Conservation (phyloP, 441 rosid genomes). For the Euphorbia corollata region DNA sequence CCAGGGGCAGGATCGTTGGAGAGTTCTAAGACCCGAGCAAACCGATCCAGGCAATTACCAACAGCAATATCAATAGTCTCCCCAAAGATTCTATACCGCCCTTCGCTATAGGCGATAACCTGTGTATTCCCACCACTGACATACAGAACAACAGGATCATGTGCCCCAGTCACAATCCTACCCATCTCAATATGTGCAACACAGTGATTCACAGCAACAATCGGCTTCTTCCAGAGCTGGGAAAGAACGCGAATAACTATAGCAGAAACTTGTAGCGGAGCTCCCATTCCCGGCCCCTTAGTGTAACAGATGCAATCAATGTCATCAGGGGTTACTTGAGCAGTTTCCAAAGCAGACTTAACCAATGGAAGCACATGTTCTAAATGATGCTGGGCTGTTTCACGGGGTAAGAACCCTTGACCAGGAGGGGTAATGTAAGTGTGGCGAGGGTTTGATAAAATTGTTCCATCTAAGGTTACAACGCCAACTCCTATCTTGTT, state of each 20-base stretch:
- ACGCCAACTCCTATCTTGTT: constrained; percentile 92
- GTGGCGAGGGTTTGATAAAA: constrained; percentile 85
- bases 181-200: constrained; percentile 99
- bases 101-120: constrained; percentile 92
- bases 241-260: constrained; percentile 71
- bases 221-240: constrained; percentile 73
- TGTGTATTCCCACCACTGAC: constrained; percentile 98
- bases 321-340: constrained; percentile 53
- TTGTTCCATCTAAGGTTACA: constrained; percentile 67
- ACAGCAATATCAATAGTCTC: constrained; percentile 98
- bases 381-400: constrained; percentile 87
- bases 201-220: constrained; percentile 81
- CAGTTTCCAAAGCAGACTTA: constrained; percentile 56
- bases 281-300: constrained; percentile 97
- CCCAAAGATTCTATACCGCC: constrained; percentile 71
- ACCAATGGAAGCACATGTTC: constrained; percentile 69
- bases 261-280: constrained; percentile 76
- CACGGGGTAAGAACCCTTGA: constrained; percentile 93
- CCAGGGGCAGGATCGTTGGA: constrained; percentile 98
- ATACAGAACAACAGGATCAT: constrained; percentile 85
- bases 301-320: constrained; percentile 88
- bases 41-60: constrained; percentile 91
- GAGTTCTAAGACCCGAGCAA: constrained; percentile 75
- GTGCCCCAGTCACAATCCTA: constrained; percentile 80
- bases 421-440: constrained; percentile 94